These are phyloP conservation scores for Lactarius sp. DNA, from an alignment of 768 basidiomycete species.

Conservation along the genomic window DNA sequence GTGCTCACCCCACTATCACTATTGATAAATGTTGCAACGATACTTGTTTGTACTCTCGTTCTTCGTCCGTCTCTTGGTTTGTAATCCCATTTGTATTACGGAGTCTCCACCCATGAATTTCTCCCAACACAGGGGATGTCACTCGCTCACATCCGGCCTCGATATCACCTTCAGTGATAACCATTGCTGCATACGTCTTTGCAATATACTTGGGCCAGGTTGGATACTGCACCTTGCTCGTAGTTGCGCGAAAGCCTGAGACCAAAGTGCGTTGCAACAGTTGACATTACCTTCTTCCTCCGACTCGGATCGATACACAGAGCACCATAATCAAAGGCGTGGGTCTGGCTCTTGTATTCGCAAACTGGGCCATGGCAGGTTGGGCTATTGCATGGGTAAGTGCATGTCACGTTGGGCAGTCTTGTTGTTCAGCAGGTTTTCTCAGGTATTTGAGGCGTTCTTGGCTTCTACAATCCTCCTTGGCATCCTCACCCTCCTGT, in stretches of 20 bases:
- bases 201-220: constrained; percentile 63
- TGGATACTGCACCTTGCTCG: constrained; percentile 78
- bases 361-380: constrained; percentile 74
- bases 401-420: background rate
- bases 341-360: constrained; percentile 68
- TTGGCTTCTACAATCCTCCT: constrained; percentile 69
- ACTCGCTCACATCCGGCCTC: constrained; percentile 56
- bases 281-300: background rate
- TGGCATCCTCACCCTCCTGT: constrained; percentile 60
- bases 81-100: constrained; percentile 16
- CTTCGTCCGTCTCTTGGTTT: constrained; percentile 59
- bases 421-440: background rate
- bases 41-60: constrained; percentile 63
- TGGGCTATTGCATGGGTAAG: constrained; percentile 78
- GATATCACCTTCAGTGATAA: constrained; percentile 58
- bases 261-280: constrained; percentile 56
- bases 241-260: constrained; percentile 64
- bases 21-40: constrained; percentile 69
- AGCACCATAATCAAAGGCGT: constrained; percentile 70
- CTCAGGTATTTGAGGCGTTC: constrained; percentile 69
- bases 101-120: background rate
- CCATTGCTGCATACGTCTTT: constrained; percentile 57
- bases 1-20: constrained; percentile 83
- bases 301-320: constrained; percentile 35
- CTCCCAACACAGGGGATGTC: constrained; percentile 41